Evolutionary conservation across 371 early-diverging fungal genomes (phyloP).

Genomic region (Coemansia sp.): DNA sequence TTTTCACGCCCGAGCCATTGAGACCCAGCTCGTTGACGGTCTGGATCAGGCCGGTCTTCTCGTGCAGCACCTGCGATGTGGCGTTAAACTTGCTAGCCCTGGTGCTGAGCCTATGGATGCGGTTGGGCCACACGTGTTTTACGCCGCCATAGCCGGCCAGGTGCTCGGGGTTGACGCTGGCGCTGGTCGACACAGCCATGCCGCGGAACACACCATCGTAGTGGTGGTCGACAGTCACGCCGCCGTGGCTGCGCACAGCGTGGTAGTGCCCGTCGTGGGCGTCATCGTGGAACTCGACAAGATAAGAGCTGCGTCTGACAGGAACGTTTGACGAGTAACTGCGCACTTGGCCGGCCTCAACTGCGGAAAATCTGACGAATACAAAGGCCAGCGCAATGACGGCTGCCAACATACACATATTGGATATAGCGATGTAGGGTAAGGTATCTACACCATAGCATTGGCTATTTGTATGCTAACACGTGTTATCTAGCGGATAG

Average conservation of each 20-base stretch:
- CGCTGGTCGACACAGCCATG: constrained; percentile 7
- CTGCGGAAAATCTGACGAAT: background rate
- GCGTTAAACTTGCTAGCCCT: background rate
- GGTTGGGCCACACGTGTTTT: constrained; percentile 26
- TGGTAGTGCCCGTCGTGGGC: background rate
- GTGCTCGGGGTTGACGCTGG: background rate
- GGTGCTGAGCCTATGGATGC: constrained; percentile 5
- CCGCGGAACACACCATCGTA: constrained; percentile 24
- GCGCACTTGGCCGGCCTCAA: constrained; percentile 1
- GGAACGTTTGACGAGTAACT: constrained; percentile 12
- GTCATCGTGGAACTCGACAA: constrained; percentile 15
- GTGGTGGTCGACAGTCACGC: constrained; percentile 6
- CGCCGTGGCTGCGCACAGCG: background rate
- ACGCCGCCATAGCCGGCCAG: constrained; percentile 12
- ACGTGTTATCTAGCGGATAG: too few species aligned
- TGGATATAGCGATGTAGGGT: too few species aligned
- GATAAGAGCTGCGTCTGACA: constrained; percentile 12
- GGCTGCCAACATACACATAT: background rate
- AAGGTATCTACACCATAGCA: too few species aligned
- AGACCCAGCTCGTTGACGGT: constrained; percentile 52
- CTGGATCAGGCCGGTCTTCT: constrained; percentile 57
- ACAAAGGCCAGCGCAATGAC: background rate
- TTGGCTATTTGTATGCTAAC: too few species aligned
- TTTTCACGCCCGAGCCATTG: constrained; percentile 65
- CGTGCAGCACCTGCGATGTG: constrained; percentile 35